Percentiles rank a stretch among this genome's conserved stretches.
Evolutionary conservation across 345 rosid genomes (phyloP).

Genomic region (Brassica nigra): DNA sequence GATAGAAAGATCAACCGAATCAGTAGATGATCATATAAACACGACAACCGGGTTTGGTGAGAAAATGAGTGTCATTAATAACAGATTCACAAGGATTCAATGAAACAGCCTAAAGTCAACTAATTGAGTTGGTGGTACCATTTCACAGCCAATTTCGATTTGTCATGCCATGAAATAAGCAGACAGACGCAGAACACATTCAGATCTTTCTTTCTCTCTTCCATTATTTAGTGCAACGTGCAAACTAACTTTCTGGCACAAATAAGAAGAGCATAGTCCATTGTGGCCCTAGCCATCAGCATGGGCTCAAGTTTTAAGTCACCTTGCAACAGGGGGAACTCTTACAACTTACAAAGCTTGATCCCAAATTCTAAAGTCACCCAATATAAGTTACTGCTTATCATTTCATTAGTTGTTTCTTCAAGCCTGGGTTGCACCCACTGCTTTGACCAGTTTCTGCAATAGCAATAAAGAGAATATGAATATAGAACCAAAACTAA

Average conservation of each 20-base stretch:
- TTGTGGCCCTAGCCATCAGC: constrained; percentile 18
- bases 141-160: constrained; percentile 37
- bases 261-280: not conserved
- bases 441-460: no score
- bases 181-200: constrained; percentile 27
- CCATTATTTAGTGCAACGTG: constrained; percentile 31
- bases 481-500: not conserved
- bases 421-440: constrained; percentile 17
- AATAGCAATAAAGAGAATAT: no score
- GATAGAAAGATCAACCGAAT: constrained; percentile 4
- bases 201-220: constrained; percentile 20
- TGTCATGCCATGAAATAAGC: constrained; percentile 31
- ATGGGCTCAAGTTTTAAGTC: constrained; percentile 46
- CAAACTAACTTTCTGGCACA: not conserved
- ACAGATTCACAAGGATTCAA: constrained; percentile 22
- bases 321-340: constrained; percentile 27
- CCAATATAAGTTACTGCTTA: constrained; percentile 8
- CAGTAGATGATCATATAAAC: constrained; percentile 3
- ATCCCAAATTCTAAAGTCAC: constrained; percentile 20
- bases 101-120: constrained; percentile 39
- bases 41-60: constrained; percentile 15
- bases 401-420: constrained; percentile 13
- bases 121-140: constrained; percentile 27
- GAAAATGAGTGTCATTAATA: not conserved
- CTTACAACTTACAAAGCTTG: constrained; percentile 22